phyloP scores from a whole-genome alignment of 148 eudicot species.

The Cornus kousa region DNA sequence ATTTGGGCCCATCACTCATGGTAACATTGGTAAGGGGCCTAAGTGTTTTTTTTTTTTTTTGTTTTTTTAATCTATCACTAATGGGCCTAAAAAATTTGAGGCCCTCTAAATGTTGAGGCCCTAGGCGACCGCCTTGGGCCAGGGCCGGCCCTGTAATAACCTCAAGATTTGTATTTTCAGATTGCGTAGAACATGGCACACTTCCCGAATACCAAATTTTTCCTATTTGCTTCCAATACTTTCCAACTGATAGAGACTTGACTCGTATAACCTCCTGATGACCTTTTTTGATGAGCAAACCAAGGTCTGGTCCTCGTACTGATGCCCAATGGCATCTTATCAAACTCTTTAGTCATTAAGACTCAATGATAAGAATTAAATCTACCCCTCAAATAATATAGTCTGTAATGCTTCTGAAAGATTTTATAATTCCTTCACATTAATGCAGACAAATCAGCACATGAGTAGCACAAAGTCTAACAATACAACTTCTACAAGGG shows the following conservation, averaged over 20 bases:
- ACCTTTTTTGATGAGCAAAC: neutral
- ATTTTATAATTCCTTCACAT: neutral
- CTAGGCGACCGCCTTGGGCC: too few relatives aligned
- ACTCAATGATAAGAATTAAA: neutral
- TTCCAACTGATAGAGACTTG: neutral
- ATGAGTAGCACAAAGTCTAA: neutral
- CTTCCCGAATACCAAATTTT: too few relatives aligned
- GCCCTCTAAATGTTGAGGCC: too few relatives aligned
- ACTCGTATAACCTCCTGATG: neutral
- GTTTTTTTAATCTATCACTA: too few relatives aligned
- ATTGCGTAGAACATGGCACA: too few relatives aligned
- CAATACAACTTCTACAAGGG: neutral
- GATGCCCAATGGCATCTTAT: neutral
- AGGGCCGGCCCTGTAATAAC: too few relatives aligned
- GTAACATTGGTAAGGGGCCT: too few relatives aligned
- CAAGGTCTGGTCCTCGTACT: neutral
- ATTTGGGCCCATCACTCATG: too few relatives aligned
- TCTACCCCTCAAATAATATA: neutral
- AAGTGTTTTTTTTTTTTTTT: too few relatives aligned
- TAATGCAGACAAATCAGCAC: neutral
- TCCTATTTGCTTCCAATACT: too few relatives aligned
- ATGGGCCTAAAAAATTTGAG: too few relatives aligned
- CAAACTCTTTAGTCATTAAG: neutral
- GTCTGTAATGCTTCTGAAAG: neutral
- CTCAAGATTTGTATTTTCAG: too few relatives aligned